Conservation (phyloP, 1,284 basidiomycete genomes). For the Cronartium ribicola region DNA sequence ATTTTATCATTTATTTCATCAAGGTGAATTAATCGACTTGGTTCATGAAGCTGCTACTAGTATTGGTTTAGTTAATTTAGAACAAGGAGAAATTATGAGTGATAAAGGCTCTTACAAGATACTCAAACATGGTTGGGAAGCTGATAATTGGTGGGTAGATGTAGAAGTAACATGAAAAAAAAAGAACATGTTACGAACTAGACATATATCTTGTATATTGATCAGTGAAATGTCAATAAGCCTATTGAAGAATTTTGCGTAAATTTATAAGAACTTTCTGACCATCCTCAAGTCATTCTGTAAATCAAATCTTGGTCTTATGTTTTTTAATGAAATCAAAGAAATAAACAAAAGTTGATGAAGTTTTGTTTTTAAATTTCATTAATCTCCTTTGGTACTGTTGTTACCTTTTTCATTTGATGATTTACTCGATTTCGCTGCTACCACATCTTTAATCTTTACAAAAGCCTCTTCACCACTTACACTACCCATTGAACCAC, state of each 20-base stretch:
- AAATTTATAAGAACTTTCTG: no score
- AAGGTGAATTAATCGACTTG: constrained; percentile 67
- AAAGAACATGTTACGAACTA: not conserved
- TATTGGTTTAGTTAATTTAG: not conserved
- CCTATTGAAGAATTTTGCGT: no score
- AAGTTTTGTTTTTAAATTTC: no score
- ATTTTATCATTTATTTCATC: constrained; percentile 88
- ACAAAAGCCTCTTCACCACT: constrained; percentile 37
- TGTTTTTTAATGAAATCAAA: no score
- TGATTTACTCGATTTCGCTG: not conserved
- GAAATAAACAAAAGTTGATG: no score
- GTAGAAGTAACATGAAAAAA: constrained; percentile 7
- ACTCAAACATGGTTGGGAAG: constrained; percentile 30
- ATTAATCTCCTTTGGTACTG: no score
- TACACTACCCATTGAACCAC: constrained; percentile 18
- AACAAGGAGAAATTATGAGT: not conserved
- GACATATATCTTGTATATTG: not conserved
- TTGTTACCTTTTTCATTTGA: not conserved
- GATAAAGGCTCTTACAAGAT: not conserved
- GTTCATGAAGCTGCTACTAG: constrained; percentile 61
- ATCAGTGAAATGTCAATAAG: no score
- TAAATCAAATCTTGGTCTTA: no score
- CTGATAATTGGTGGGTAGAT: constrained; percentile 43
- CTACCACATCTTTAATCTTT: constrained; percentile 10
- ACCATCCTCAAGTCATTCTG: no score